Base-by-base conservation (phyloP, 2,329 filamentous ascomycete species). In the Neonectria sp. region DNA sequence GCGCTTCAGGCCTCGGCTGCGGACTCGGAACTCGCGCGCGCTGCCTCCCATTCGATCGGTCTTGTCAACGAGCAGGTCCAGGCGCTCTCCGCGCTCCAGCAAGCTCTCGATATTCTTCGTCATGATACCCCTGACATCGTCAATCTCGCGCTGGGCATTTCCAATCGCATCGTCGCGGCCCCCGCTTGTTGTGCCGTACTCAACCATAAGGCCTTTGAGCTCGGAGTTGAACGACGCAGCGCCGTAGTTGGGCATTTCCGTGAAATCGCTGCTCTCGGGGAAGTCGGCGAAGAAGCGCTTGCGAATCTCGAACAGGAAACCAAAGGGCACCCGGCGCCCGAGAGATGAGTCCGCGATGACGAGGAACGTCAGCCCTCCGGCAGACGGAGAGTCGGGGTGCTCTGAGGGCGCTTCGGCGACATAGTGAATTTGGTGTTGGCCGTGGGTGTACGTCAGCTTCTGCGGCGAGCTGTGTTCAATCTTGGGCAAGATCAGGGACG, bases 11-110 rank as follows among this genome's bases (percentile, higher is more conserved):
- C 94, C 95, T 29, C 95, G 86, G 79, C 93, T 97, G 73, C 95
- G 88, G 21, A 98, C 91, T 59, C 96, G 86, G 79, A 99, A 99
- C 79, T 99, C 96, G 75, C 92, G 87, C 60, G 96, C 95, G 79
- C 91, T 96, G 31, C 93, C 94, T 15, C 95, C 96, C 45, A 99
- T 82, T 49, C 95, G 87, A 79, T 98, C 95, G 55, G 97, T 99
- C 90, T 99, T 98, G 81, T 98, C 95, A 25, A 99, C 95, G 52
- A 99, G 84, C 73, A 98, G 81, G 82, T 98, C 95, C 78, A 99
- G 95, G 71, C 95, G 87, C 87, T 99, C 96, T 43, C 96, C 95
- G 37, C 95, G 86, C 86, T 97, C 94, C 46, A 97, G 84, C 70
- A 97, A 87, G 59, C 93, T 89, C 86, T 97, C 95, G 72, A 98